Conservation (phyloP, 106 monocot species). For the Narthecium ossifragum region DNA sequence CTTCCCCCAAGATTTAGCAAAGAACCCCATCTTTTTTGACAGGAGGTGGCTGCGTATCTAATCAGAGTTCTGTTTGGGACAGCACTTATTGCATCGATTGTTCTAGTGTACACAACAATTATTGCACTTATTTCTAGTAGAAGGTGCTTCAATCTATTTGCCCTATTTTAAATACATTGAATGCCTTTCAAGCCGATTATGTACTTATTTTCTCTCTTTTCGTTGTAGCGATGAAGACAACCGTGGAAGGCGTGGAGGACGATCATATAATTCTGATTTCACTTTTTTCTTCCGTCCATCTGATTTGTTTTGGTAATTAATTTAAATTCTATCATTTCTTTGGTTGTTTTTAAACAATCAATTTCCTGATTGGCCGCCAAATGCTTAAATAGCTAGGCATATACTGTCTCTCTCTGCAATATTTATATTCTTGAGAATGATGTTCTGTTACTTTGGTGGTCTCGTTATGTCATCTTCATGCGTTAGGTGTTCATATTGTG, state of each 20-base stretch:
- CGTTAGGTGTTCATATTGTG: no score
- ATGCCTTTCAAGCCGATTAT: neutral
- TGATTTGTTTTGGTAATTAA: constrained; percentile 88
- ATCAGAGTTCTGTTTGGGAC: constrained; percentile 96
- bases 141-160: constrained; percentile 39
- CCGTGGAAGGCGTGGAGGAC: constrained; percentile 81
- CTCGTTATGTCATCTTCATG: no score
- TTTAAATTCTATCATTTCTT: neutral
- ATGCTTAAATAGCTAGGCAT: no score
- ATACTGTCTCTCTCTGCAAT: no score
- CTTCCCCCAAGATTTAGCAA: no score
- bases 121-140: constrained; percentile 86
- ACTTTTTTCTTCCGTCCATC: constrained; percentile 56
- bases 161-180: neutral
- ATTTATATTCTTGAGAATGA: no score
- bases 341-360: no score
- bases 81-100: constrained; percentile 84
- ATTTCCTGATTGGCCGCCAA: no score
- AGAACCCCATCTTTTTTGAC: constrained; percentile 9
- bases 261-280: constrained; percentile 72
- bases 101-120: constrained; percentile 94
- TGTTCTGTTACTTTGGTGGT: no score
- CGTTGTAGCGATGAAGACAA: constrained; percentile 76
- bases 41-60: constrained; percentile 73
- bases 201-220: constrained; percentile 2